A percentile compares a stretch with the other conserved stretches of the same genome.
These are phyloP conservation scores for Lactifluus volemus DNA, from an alignment of 768 basidiomycete species.

Conservation along the genomic window DNA sequence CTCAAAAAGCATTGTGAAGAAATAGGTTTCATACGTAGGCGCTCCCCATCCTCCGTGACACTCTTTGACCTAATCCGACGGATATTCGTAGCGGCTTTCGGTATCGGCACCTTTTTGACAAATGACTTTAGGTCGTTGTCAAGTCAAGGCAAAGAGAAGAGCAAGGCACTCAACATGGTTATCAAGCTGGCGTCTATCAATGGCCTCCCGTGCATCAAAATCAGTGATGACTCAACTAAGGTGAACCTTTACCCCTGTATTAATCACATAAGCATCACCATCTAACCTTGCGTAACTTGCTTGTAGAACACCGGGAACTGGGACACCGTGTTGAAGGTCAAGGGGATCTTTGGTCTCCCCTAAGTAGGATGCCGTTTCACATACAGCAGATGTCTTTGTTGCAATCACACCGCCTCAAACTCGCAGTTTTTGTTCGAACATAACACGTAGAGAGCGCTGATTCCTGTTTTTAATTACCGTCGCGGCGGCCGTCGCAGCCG, in stretches of 20 bases:
- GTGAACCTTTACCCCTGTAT: conserved; percentile 26
- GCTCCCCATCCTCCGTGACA: neutral
- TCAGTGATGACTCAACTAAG: conserved; percentile 89
- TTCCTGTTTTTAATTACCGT: neutral
- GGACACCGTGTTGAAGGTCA: conserved; percentile 41
- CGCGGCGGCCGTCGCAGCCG: neutral
- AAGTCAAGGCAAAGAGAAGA: conserved; percentile 44
- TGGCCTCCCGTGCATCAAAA: conserved; percentile 74
- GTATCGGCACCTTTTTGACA: conserved; percentile 88
- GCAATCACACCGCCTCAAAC: neutral
- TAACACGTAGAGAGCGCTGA: neutral
- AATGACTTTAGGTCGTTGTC: conserved; percentile 67
- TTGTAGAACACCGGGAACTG: conserved; percentile 42
- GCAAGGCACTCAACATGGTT: conserved; percentile 87
- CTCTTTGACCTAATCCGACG: conserved; percentile 1
- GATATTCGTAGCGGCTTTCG: conserved; percentile 60
- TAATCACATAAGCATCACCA: neutral
- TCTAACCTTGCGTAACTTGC: neutral
- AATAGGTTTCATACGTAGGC: conserved; percentile 58
- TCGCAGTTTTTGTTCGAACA: neutral
- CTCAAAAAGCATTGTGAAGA: conserved; percentile 66
- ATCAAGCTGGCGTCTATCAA: conserved; percentile 81
- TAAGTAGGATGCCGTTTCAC: conserved; percentile 9
- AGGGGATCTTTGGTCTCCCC: conserved; percentile 38
- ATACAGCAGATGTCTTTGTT: neutral